Percentiles rank a stretch among this genome's conserved stretches.
Evolutionary conservation across 2,329 filamentous ascomycete genomes (phyloP).

Genomic region (Aspergillus neotritici): DNA sequence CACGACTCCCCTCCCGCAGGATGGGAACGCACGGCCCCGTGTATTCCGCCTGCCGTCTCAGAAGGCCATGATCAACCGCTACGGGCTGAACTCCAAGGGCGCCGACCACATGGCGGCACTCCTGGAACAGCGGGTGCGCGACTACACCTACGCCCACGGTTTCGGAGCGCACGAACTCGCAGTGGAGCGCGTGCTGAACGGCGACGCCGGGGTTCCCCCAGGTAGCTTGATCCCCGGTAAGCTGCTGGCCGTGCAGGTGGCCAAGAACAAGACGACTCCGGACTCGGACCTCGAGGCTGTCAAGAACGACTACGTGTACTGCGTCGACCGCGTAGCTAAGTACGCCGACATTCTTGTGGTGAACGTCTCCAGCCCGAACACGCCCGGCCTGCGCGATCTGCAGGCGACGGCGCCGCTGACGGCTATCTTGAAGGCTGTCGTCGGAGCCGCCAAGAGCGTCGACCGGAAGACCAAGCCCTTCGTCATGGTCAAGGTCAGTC

Average conservation of each 20-base stretch:
- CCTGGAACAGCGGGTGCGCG: slow-evolving; percentile 69
- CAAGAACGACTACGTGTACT: slow-evolving; percentile 75
- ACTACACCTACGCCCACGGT: slow-evolving; percentile 67
- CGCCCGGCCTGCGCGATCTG: slow-evolving; percentile 78
- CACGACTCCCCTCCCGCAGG: slow-evolving; percentile 78
- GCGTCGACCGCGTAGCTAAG: slow-evolving; percentile 71
- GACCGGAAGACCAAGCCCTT: slow-evolving; percentile 66
- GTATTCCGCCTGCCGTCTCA: slow-evolving; percentile 81
- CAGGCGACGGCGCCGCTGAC: slow-evolving; percentile 82
- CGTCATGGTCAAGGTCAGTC: slow-evolving; percentile 98
- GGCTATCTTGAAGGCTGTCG: slow-evolving; percentile 72
- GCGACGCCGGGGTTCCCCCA: slow-evolving; percentile 68
- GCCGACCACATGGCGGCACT: slow-evolving; percentile 79
- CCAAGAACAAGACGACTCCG: slow-evolving; percentile 92
- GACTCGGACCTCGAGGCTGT: slow-evolving; percentile 80
- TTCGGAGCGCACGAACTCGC: slow-evolving; percentile 57
- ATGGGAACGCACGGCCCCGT: slow-evolving; percentile 78
- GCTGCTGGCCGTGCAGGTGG: slow-evolving; percentile 82
- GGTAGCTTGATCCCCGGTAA: slow-evolving; percentile 73
- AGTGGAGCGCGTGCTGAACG: slow-evolving; percentile 70
- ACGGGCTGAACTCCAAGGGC: slow-evolving; percentile 87
- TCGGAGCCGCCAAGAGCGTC: slow-evolving; percentile 65
- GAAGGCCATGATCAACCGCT: slow-evolving; percentile 88
- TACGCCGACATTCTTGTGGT: slow-evolving; percentile 97
- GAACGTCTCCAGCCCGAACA: slow-evolving; percentile 96